Conservation (phyloP, 2,329 filamentous ascomycete species). For the Venturia aucupariae region DNA sequence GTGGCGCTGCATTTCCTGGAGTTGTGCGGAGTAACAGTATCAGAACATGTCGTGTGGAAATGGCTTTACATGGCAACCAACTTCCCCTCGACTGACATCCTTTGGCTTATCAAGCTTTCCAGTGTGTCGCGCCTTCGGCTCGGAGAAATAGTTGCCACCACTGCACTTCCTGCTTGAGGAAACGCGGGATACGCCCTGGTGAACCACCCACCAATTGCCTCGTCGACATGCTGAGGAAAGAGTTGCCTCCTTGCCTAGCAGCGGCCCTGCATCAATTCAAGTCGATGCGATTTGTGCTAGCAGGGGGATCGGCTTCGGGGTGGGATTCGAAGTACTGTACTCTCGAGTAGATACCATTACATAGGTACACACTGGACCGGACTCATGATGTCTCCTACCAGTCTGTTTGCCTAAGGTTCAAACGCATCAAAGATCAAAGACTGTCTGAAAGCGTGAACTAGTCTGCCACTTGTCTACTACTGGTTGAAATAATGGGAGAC, state of each 20-base stretch:
- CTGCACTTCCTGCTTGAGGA: neutral
- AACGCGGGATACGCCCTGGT: neutral
- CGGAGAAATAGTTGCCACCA: constrained; percentile 5
- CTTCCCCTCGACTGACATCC: too few species aligned
- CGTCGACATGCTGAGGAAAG: neutral
- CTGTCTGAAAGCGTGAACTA: neutral
- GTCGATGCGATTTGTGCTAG: neutral
- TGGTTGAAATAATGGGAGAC: too few species aligned
- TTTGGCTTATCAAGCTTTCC: too few species aligned
- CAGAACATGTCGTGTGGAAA: neutral
- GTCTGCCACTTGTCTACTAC: neutral
- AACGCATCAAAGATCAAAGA: too few species aligned
- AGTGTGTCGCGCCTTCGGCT: too few species aligned
- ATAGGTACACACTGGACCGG: neutral
- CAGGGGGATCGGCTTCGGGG: neutral
- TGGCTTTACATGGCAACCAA: neutral
- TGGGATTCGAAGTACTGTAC: neutral
- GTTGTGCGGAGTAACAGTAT: constrained; percentile 4
- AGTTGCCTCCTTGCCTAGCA: neutral
- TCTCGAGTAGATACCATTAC: too few species aligned
- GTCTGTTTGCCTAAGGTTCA: too few species aligned
- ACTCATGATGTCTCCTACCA: too few species aligned
- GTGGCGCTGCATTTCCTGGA: constrained; percentile 6
- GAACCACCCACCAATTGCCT: neutral
- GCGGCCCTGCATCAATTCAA: neutral